Evolutionary conservation across 306 rosid genomes (phyloP), one percentile per base, ranked within the genome.

Genomic region (Cercis canadensis): DNA sequence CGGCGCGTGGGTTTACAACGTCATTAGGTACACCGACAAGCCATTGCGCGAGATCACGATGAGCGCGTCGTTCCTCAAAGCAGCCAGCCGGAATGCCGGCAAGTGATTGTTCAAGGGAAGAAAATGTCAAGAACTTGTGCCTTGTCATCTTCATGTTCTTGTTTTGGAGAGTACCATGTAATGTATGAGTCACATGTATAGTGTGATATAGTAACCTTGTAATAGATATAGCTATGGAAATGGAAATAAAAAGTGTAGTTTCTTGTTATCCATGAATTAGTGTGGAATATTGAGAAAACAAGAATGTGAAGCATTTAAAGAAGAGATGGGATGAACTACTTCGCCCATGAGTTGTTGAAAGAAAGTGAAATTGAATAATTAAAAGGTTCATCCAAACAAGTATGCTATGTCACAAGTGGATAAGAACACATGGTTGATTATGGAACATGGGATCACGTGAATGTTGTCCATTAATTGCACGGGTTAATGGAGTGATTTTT

Each of bases 1-100:
- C 0, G 98, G 96, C 21, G 92, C 90, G 14, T 82, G 79, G 89
- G 81, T 73, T 0, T 93, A 93, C 62, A 90, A 90, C 69, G 19
- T 62, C 17, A 63, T 94, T 7, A 74, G 97, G 14, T 87, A 72
- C 71, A 87, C 92, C 0, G 77, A 90, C 46, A 94, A 90, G 70
- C 85, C 98, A 7, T 31, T 85, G 49, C 70, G 84, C 0, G 90
- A 88, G 79, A 81, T 94, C 69, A 94, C 90, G 12, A 81, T 85
- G 63, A 82, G 59, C 78, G 81, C 75, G 10, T 90, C 97, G 31
- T 88, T 90, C 65, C 75, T 88, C 32, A 87, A 56, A 70, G 75
- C 51, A 15, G 13, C 19, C 17, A 51, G 62, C 4, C 79, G 62
- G 13, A 45, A 5, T 34, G 4, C 4, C 53, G 43, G 59, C 5